Base-by-base conservation (phyloP, 176 grass and related monocot genomes). In the Hsuehochloa calcarea region DNA sequence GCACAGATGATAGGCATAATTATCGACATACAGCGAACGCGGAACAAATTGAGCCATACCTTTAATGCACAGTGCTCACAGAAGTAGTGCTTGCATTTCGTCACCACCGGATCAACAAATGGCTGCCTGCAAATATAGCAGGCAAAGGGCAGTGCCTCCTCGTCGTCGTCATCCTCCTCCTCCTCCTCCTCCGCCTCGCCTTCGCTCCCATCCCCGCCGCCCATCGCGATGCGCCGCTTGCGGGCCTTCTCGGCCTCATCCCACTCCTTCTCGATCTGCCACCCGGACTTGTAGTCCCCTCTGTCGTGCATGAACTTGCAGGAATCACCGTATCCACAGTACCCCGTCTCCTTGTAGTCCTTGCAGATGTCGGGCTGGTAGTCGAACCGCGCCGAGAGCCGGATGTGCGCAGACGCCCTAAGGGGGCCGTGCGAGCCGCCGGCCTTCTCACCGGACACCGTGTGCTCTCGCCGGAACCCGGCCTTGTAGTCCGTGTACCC, bases 231-330 rank as follows among this genome's bases (percentile, higher is more conserved):
- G n/a, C 85, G 79, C 14, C 80, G 85, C 73, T 95, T 95, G 22
- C 84, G 82, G 27, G 83, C 91, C 84, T 95, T 98, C 70, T 98
- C 84, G 0, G 68, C 73, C 77, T 93, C 96, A 0, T 98, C 96
- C 58, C 81, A 89, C 29, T 98, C 96, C 88, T 86, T 95, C 86
- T 98, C 93, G 75, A 98, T 26, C 85, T 98, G 96, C 93, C 96
- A 98, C n/a, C 96, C 93, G 8, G 96, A 95, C 74, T 98, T 98
- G 75, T 98, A 98, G 73, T 98, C 93, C 68, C 93, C 93, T 77
- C 93, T 80, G 62, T 93, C 96, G 38, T 98, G 96, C 96, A 98
- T 93, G 83, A 98, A 98, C 80, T 98, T 98, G 87, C 93, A 98
- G n/a, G 96, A 91, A 65, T 98, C 96, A 1, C 91, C 96, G 34